phyloP scores from a whole-genome alignment of 441 rosid species.

The Iberis amara region DNA sequence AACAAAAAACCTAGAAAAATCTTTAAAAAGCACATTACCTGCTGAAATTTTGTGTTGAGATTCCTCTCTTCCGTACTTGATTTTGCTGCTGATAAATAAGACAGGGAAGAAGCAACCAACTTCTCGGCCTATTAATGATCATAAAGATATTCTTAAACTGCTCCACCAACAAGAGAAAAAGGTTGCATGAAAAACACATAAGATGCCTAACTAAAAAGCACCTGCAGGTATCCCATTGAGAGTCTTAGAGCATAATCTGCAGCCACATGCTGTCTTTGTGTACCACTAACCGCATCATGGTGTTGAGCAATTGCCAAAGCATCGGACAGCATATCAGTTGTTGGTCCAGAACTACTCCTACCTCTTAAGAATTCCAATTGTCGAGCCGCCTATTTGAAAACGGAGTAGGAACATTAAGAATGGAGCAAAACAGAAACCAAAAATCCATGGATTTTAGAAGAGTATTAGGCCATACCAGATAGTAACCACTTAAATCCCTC shows the following conservation, averaged over 20 bases:
- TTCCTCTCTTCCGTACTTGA: constrained; percentile 39
- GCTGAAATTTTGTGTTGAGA: constrained; percentile 47
- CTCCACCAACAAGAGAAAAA: constrained; percentile 6
- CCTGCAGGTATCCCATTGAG: constrained; percentile 61
- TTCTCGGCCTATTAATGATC: constrained; percentile 53
- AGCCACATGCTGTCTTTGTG: constrained; percentile 72
- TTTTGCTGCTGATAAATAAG: constrained; percentile 45
- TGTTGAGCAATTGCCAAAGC: constrained; percentile 75
- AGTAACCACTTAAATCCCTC: constrained; percentile 62
- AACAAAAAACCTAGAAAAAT: constrained; percentile 11
- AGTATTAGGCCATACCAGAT: constrained; percentile 41
- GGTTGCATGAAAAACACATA: constrained; percentile 3
- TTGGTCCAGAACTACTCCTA: constrained; percentile 45
- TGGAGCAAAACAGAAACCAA: constrained; percentile 5
- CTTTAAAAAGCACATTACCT: constrained; percentile 40
- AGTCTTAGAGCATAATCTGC: constrained; percentile 71
- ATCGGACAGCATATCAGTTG: constrained; percentile 50
- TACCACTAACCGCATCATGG: constrained; percentile 75
- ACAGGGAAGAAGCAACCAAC: constrained; percentile 59
- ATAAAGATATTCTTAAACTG: constrained; percentile 19
- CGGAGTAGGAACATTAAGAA: constrained; percentile 13
- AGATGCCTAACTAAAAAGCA: constrained; percentile 27
- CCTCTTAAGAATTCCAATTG: constrained; percentile 66
- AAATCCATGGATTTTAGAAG: background rate
- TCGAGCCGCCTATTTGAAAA: constrained; percentile 48